phyloP scores from a whole-genome alignment of 805 yeast genomes.

The Schizosaccharomyces lindneri region DNA sequence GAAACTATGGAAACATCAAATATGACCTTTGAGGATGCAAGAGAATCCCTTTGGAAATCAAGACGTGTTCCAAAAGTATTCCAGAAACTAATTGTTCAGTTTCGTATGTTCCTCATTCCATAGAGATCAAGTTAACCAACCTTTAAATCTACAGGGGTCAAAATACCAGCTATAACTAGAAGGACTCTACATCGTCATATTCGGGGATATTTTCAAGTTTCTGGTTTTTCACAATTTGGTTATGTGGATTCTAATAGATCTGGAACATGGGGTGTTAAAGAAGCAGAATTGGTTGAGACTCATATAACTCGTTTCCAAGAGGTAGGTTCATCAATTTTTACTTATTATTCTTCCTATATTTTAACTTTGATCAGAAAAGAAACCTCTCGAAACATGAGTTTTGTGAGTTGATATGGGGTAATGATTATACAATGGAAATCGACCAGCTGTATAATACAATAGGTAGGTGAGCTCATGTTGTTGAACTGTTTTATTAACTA shows the following conservation, averaged over 20 bases:
- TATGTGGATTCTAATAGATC: background rate
- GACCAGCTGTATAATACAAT: background rate
- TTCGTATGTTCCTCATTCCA: background rate
- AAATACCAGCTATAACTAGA: background rate
- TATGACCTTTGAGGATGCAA: background rate
- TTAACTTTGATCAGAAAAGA: background rate
- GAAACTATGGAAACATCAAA: background rate
- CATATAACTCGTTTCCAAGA: background rate
- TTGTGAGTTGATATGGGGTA: background rate
- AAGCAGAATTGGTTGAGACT: background rate
- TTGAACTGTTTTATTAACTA: background rate
- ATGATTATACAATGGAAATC: background rate
- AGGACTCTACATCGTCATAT: background rate
- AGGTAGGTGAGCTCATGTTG: background rate
- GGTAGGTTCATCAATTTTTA: background rate
- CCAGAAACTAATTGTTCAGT: background rate
- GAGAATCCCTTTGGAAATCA: background rate
- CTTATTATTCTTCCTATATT: background rate
- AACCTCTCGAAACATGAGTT: background rate
- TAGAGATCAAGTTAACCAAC: background rate
- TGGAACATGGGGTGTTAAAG: background rate
- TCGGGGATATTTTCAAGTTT: background rate
- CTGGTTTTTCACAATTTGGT: background rate
- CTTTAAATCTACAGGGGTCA: background rate
- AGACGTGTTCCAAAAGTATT: background rate